Percentiles rank a stretch among this genome's conserved stretches.
Evolutionary conservation across 805 yeast genomes (phyloP).

Genomic region (Saccharomyces kudriavzevii): DNA sequence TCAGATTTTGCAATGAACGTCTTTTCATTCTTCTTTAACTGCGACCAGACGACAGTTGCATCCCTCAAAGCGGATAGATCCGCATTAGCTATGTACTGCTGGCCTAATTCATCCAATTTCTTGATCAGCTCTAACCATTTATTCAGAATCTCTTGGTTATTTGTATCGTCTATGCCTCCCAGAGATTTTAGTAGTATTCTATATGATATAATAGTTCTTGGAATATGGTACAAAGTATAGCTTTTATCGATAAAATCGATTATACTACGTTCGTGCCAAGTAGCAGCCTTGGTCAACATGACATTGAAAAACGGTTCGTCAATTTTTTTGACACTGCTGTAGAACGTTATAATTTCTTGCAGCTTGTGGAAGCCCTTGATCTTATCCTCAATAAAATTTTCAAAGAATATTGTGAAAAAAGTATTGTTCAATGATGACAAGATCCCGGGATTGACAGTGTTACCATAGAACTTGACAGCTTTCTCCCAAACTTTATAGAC

Average conservation of each 20-base stretch:
- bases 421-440: constrained; percentile 60
- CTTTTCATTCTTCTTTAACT: constrained; percentile 3
- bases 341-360: constrained; percentile 43
- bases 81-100: constrained; percentile 60
- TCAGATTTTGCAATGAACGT: neutral
- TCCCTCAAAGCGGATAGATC: constrained; percentile 77
- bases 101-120: constrained; percentile 42
- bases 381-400: constrained; percentile 37
- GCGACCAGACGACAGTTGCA: constrained; percentile 42
- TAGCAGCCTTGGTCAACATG: constrained; percentile 48
- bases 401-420: constrained; percentile 57
- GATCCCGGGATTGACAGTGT: constrained; percentile 50
- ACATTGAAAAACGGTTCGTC: constrained; percentile 75
- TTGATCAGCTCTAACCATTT: constrained; percentile 45
- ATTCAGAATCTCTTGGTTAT: constrained; percentile 43
- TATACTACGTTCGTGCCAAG: constrained; percentile 55
- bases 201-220: constrained; percentile 56
- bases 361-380: constrained; percentile 47
- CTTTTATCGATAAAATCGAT: constrained; percentile 51
- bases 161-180: constrained; percentile 45
- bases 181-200: constrained; percentile 61
- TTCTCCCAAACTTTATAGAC: constrained; percentile 52
- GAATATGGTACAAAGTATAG: constrained; percentile 45
- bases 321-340: constrained; percentile 44
- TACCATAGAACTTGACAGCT: constrained; percentile 45